A percentile compares a stretch with the other conserved stretches of the same genome.
Evolutionary conservation across 2,329 filamentous ascomycete species (phyloP).

Genomic region (Beauveria sp.): DNA sequence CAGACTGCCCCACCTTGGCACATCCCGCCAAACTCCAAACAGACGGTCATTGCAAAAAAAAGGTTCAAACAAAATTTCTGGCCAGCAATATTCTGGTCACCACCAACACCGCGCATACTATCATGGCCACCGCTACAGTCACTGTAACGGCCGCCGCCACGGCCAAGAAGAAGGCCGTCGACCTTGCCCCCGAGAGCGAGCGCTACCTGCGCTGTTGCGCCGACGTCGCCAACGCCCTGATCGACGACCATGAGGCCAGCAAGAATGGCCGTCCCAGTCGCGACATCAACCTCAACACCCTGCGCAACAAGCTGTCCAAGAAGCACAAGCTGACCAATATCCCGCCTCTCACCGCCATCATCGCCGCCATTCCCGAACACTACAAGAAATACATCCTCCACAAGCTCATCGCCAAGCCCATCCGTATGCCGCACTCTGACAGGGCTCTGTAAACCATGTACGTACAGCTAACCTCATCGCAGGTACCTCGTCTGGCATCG

Average conservation of each 20-base stretch:
- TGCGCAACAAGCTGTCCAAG: slow-evolving; percentile 82
- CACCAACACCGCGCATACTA: background rate
- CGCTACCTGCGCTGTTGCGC: slow-evolving; percentile 90
- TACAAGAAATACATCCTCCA: slow-evolving; percentile 99
- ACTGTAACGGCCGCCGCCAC: slow-evolving; percentile 54
- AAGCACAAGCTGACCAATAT: slow-evolving; percentile 86
- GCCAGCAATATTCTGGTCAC: background rate
- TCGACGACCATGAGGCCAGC: slow-evolving; percentile 84
- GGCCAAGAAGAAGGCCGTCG: slow-evolving; percentile 60
- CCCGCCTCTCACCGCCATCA: slow-evolving; percentile 91
- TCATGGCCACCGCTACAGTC: slow-evolving; percentile 44
- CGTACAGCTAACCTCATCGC: background rate
- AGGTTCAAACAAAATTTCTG: background rate
- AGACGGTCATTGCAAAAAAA: slow-evolving; percentile 2
- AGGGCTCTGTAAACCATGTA: background rate
- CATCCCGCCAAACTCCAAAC: background rate
- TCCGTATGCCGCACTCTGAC: slow-evolving; percentile 44
- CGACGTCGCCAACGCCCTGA: slow-evolving; percentile 87
- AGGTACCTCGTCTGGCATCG: slow-evolving; percentile 93
- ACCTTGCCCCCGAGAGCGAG: slow-evolving; percentile 87
- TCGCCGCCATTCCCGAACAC: slow-evolving; percentile 96
- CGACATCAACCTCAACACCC: slow-evolving; percentile 86
- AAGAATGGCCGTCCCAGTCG: slow-evolving; percentile 67
- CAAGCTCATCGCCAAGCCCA: slow-evolving; percentile 94
- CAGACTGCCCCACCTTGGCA: background rate